Evolutionary conservation across 2,329 filamentous ascomycete genomes (phyloP).

Genomic region (Fusarium ambrosium): DNA sequence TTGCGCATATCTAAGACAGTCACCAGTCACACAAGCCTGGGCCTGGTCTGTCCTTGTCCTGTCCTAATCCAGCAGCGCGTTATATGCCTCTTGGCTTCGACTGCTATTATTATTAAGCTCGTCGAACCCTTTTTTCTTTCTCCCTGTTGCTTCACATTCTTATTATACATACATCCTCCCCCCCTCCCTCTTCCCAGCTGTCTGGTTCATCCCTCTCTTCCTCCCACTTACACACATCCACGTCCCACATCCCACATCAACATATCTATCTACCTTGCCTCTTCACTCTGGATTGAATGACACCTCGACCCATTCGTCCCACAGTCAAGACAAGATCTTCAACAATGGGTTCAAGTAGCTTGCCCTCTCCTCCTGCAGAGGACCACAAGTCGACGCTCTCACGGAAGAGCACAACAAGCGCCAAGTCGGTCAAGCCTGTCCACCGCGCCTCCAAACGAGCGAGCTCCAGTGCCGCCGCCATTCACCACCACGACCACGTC

Average conservation of each 20-base stretch:
- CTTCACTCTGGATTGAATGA: slow-evolving; percentile 24
- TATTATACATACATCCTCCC: slow-evolving; percentile 38
- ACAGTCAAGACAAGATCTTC: slow-evolving; percentile 17
- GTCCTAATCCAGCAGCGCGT: slow-evolving; percentile 29
- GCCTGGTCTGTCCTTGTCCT: background rate
- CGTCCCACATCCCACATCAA: background rate
- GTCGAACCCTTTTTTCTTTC: slow-evolving; percentile 24
- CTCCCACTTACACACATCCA: slow-evolving; percentile 36
- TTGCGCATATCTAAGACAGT: slow-evolving; percentile 37
- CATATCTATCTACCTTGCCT: background rate
- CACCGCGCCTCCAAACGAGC: slow-evolving; percentile 67
- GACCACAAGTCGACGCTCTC: slow-evolving; percentile 55
- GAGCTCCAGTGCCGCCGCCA: slow-evolving; percentile 53
- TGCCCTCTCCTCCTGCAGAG: slow-evolving; percentile 68
- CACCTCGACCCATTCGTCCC: slow-evolving; percentile 19
- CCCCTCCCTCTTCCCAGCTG: slow-evolving; percentile 30
- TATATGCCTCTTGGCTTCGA: slow-evolving; percentile 36
- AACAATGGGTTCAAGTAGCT: slow-evolving; percentile 62
- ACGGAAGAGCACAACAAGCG: slow-evolving; percentile 57
- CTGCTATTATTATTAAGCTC: slow-evolving; percentile 48
- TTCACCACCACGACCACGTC: slow-evolving; percentile 56
- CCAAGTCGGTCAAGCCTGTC: slow-evolving; percentile 64
- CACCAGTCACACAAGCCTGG: slow-evolving; percentile 32
- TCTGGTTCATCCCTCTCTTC: slow-evolving; percentile 27
- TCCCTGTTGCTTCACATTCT: slow-evolving; percentile 24